Base-by-base conservation (phyloP, 106 monocot species). In the Acorus calamus region DNA sequence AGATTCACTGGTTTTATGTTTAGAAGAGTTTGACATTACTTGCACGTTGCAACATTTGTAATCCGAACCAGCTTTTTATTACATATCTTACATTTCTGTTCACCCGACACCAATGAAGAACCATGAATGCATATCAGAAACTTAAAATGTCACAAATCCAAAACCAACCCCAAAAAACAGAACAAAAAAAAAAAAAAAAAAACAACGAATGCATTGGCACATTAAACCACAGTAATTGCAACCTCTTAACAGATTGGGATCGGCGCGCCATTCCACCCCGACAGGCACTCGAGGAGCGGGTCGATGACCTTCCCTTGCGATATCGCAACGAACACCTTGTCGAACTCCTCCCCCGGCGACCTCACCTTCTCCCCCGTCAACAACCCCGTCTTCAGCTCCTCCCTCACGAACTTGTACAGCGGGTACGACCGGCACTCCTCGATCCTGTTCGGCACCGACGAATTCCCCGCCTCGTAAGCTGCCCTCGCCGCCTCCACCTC, bases 341-440 rank as follows among this genome's bases (percentile, higher is more conserved):
- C 71, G 28, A 65, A 78, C 59, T 78, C 86, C 57, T 86, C 86
- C 3, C 86, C 86, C 2, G 86, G 82, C n/a, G 86, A 86, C 47
- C 54, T 52, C 4, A 49, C 67, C 66, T 79, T 79, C 76, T 86
- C 86, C 2, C 86, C 86, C 42, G 86, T 86, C 8, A 86, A 72
- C 57, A 76, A 78, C 11, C 52, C 73, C 2, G 79, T 60, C 6
- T 82, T 76, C 44, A 86, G 70, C 62, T 86, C 82, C 75, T 86
- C 81, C 49, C 86, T 79, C 42, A 86, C 82, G 54, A 86, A 82
- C 64, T 42, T 67, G n/a, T 86, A 86, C 43, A 86, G 60, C 3
- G 86, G 82, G 58, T 79, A 86, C 6, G 86, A 86, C 60, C 86
- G 64, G 70, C 86, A 86, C 48, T 82, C 82, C 67, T 68, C 66